Conservation (phyloP, 768 basidiomycete species). For the Pluteus cervinus region DNA sequence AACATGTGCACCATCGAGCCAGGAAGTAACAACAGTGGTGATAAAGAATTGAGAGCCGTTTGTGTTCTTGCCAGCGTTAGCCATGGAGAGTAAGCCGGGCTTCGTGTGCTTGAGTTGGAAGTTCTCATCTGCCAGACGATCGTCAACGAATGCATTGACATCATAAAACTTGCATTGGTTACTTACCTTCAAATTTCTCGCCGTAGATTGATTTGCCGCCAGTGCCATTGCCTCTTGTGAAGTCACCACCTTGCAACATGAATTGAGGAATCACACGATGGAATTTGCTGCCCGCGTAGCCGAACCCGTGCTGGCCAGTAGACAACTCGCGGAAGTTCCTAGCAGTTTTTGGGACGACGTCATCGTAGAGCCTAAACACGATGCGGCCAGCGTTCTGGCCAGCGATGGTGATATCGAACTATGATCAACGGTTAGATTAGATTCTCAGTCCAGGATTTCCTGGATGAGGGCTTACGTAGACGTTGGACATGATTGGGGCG, state of each 20-base stretch:
- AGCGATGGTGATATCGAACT: slow-evolving; percentile 66
- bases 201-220: slow-evolving; percentile 82
- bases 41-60: slow-evolving; percentile 91
- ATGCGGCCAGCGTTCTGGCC: slow-evolving; percentile 44
- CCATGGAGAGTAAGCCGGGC: slow-evolving; percentile 68
- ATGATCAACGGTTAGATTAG: no score
- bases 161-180: no score
- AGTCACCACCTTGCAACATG: slow-evolving; percentile 92
- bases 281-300: slow-evolving; percentile 65
- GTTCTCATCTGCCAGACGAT: slow-evolving; percentile 90
- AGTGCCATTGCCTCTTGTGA: slow-evolving; percentile 62
- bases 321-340: slow-evolving; percentile 87
- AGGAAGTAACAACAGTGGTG: slow-evolving; percentile 70
- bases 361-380: slow-evolving; percentile 83
- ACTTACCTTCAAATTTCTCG: slow-evolving; percentile 54
- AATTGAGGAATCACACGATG: slow-evolving; percentile 81
- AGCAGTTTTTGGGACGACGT: slow-evolving; percentile 67
- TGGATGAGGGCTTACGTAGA: slow-evolving; percentile 28
- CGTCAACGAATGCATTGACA: no score
- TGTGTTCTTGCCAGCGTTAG: slow-evolving; percentile 76
- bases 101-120: slow-evolving; percentile 70
- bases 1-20: slow-evolving; percentile 82
- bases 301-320: slow-evolving; percentile 67
- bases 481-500: slow-evolving; percentile 31
- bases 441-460: no score